Evolutionary conservation across 2,329 filamentous ascomycete genomes (phyloP), one percentile per base, ranked within the genome.

Genomic region (Ilyonectria destructans): DNA sequence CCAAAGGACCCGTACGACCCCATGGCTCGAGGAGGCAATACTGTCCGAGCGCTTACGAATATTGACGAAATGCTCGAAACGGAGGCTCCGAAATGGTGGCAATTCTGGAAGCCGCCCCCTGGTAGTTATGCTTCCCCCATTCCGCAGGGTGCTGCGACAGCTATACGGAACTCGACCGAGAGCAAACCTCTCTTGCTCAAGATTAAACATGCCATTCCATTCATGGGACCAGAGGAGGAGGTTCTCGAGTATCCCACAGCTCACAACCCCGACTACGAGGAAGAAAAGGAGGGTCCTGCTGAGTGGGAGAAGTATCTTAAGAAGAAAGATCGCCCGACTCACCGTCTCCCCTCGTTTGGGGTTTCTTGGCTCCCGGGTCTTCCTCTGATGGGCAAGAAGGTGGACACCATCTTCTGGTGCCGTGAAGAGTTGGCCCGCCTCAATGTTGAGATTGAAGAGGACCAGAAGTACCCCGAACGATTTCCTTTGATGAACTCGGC

Each of bases 401-500:
- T 98, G 2, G 96, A 99, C 79, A 96, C 93, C 0, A 98, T 99
- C 71, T 95, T 97, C 77, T 93, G 95, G 85, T 97, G 94, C 74
- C 93, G 96, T 3, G 90, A 91, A 71, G 92, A 98, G 79, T 82
- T 99, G 31, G 95, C 96, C 19, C 90, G 93, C 15, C 85, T 98
- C 19, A 99, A 98, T 73, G 78, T 95, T 59, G 95, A 98, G 78
- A 98, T 99, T 61, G 95, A 98, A 74, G 85, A 92, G 51, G 96
- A 98, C 72, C 96, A 99, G 79, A 88, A 92, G 60, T 87, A 96
- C 56, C 92, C 93, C 0, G 95, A 98, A 72, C 90, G 92, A 5
- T 98, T 94, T 70, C 95, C 96, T 0, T 83, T 95, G 54, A 97
- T 98, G 95, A 97, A 93, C 76, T 97, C 96, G 1, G 96, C 96